Percentiles rank a stretch among this genome's conserved stretches.
These are phyloP conservation scores for Cyberlindnera euphorbiiphila DNA, from an alignment of 805 yeast species.

Conservation along the genomic window DNA sequence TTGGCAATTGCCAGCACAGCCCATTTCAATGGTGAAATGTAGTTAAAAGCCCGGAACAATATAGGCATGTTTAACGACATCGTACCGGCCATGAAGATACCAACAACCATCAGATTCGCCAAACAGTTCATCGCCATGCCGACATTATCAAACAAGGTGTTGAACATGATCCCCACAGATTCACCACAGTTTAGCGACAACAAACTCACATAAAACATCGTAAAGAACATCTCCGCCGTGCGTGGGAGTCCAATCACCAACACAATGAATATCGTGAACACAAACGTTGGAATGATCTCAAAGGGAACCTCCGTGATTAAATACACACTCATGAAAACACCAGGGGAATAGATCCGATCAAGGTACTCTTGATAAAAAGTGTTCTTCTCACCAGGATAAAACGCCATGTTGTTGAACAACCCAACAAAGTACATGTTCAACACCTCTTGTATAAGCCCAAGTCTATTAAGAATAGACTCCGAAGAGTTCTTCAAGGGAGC, in stretches of 20 bases:
- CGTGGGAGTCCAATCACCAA: conserved; percentile 73
- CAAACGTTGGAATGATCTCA: conserved; percentile 53
- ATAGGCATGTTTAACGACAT: conserved; percentile 71
- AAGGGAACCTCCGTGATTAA: conserved; percentile 62
- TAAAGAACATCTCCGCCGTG: conserved; percentile 62
- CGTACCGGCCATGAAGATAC: conserved; percentile 80
- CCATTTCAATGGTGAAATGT: conserved; percentile 71
- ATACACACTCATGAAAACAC: conserved; percentile 60
- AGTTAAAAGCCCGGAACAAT: conserved; percentile 67
- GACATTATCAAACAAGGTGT: conserved; percentile 65
- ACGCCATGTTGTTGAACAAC: conserved; percentile 69
- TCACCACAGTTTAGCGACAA: conserved; percentile 72
- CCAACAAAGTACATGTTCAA: conserved; percentile 75
- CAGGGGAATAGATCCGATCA: conserved; percentile 65
- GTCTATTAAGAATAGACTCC: conserved; percentile 57
- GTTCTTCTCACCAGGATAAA: conserved; percentile 70
- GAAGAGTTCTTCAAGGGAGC: conserved; percentile 47
- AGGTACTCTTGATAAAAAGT: conserved; percentile 75
- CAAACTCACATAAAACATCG: conserved; percentile 51
- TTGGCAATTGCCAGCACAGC: conserved; percentile 60
- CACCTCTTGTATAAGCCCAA: conserved; percentile 75
- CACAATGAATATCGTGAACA: conserved; percentile 60
- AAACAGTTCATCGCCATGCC: conserved; percentile 79
- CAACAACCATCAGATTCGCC: conserved; percentile 63
- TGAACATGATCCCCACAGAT: conserved; percentile 76